Base-by-base conservation (phyloP, 176 grass and related monocot genomes). In the Neostapfia colusana region DNA sequence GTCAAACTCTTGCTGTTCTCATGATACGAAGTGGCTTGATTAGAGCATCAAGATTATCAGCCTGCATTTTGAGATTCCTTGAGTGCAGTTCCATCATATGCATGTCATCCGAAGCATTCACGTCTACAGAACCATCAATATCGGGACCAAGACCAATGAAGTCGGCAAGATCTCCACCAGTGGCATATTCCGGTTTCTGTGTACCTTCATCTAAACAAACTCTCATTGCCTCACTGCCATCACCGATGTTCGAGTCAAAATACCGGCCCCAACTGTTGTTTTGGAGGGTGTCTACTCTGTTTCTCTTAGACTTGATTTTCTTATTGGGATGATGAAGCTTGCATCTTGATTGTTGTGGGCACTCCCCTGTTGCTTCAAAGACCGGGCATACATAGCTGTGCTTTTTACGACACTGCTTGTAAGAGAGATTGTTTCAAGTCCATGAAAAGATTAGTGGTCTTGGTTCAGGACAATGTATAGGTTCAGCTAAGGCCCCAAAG, bases 311-410 rank as follows among this genome's bases (percentile, higher is more conserved):
- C 76, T 90, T 95, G 63, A 63, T 90, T 70, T 84, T 88, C 51
- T 62, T 86, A 81, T 92, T 95, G 21, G 95, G 95, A 54, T 99
- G 95, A 84, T 99, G 90, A 86, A 95, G 89, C 73, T 90, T 99
- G 95, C 95, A 99, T 79, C 63, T 90, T 58, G 89, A 57, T 83
- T 84, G 77, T 75, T 88, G 89, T 38, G 85, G 77, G 63, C 95
- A 99, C 69, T 88, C 87, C 53, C 95, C 95, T 56, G 88, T 95
- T 23, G 83, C 79, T 84, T 92, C 89, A 59, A 92, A 89, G 72
- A 90, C 13, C 0, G 89, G 91, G 65, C 95, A 99, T 65, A 88
- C 84, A 67, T 90, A 90, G 80, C 91, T 99, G 49, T 99, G 95
- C 83, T 99, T 94, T 91, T 90, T 92, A 69, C 37, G 89, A 82